Evolutionary conservation across 1,139 yeast genomes (phyloP).

Genomic region (Hansenula anomala): DNA sequence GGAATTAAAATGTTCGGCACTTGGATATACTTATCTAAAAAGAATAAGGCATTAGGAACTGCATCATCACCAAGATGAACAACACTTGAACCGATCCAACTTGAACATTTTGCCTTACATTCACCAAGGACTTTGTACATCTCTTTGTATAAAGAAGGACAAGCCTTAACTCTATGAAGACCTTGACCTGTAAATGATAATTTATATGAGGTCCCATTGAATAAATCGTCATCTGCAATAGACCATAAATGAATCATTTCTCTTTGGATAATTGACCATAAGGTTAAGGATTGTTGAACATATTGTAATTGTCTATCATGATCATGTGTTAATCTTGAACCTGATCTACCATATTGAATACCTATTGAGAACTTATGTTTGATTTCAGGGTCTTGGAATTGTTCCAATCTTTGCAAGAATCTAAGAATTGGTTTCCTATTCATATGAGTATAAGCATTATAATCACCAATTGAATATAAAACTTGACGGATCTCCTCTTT

Average conservation of each 20-base stretch:
- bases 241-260: constrained; percentile 73
- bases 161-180: constrained; percentile 62
- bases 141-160: constrained; percentile 60
- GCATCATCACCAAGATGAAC: constrained; percentile 76
- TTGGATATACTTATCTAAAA: constrained; percentile 70
- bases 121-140: constrained; percentile 62
- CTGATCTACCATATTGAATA: constrained; percentile 56
- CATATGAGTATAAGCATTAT: constrained; percentile 63
- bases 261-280: constrained; percentile 71
- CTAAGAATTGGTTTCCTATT: constrained; percentile 60
- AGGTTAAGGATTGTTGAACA: constrained; percentile 61
- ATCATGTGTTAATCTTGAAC: constrained; percentile 65
- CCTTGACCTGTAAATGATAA: constrained; percentile 77
- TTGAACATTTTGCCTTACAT: constrained; percentile 54
- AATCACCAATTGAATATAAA: constrained; percentile 69
- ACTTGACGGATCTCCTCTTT: constrained; percentile 62
- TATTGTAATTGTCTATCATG: constrained; percentile 66
- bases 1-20: constrained; percentile 72
- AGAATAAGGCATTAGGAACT: constrained; percentile 72
- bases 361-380: constrained; percentile 43
- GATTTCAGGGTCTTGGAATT: constrained; percentile 40
- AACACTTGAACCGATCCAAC: constrained; percentile 74
- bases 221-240: constrained; percentile 63
- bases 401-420: constrained; percentile 49
- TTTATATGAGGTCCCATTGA: constrained; percentile 45